These are phyloP conservation scores for Magnaporthiopsis rhizophila DNA, from an alignment of 2,329 filamentous ascomycete species.

Conservation along the genomic window DNA sequence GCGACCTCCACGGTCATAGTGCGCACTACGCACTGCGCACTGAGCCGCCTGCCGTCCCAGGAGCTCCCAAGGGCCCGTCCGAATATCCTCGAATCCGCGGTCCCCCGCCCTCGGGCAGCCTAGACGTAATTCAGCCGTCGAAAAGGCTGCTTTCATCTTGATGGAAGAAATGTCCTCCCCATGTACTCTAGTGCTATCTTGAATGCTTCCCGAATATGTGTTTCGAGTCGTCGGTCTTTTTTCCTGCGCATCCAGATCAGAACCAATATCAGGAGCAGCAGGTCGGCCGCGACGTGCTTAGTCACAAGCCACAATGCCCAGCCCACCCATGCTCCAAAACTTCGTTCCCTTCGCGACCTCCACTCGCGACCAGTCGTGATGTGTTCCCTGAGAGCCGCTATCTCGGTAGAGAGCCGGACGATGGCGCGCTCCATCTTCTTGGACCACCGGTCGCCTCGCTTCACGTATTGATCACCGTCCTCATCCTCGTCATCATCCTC, in stretches of 20 bases:
- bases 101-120: background rate
- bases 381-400: constrained; percentile 87
- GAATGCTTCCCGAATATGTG: constrained; percentile 60
- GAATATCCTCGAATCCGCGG: background rate
- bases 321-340: constrained; percentile 59
- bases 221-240: constrained; percentile 65
- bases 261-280: constrained; percentile 55
- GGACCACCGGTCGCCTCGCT: constrained; percentile 58
- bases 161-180: constrained; percentile 45
- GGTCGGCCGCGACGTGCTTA: constrained; percentile 69
- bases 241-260: constrained; percentile 65
- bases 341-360: constrained; percentile 55
- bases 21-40: too few species aligned
- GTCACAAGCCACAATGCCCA: constrained; percentile 62
- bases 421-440: constrained; percentile 77
- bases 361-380: constrained; percentile 70
- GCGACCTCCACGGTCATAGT: too few species aligned
- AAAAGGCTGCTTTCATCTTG: constrained; percentile 28
- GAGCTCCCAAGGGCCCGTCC: background rate
- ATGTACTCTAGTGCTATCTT: constrained; percentile 49
- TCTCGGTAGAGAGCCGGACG: constrained; percentile 83
- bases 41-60: too few species aligned
- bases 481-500: constrained; percentile 32
- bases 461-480: constrained; percentile 29
- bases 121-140: background rate